Evolutionary conservation across 2,329 filamentous ascomycete species (phyloP).

Genomic region (Polychaeton citri): DNA sequence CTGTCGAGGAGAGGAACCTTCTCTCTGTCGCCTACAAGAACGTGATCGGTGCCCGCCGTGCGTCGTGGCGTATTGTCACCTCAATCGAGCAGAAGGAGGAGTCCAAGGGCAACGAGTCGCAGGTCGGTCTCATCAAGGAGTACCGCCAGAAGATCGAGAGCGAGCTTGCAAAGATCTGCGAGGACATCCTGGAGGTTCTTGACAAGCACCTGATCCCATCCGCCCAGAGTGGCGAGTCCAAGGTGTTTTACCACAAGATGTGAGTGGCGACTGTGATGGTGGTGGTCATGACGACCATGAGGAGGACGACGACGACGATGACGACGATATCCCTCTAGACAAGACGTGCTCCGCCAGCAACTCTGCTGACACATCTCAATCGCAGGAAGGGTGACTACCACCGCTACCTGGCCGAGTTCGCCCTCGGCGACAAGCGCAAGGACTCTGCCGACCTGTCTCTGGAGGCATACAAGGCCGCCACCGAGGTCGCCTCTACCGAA

Average conservation of each 20-base stretch:
- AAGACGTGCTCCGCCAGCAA: too few species aligned
- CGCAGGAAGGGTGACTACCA: slow-evolving; percentile 97
- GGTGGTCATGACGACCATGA: neutral
- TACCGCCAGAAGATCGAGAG: slow-evolving; percentile 98
- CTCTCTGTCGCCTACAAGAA: slow-evolving; percentile 98
- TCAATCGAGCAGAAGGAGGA: slow-evolving; percentile 99
- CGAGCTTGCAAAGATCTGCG: slow-evolving; percentile 94
- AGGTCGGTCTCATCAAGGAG: slow-evolving; percentile 87
- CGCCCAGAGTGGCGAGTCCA: slow-evolving; percentile 90
- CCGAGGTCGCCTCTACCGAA: slow-evolving; percentile 79
- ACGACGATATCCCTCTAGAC: too few species aligned
- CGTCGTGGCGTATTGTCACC: slow-evolving; percentile 95
- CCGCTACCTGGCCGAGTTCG: slow-evolving; percentile 96
- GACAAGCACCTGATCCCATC: slow-evolving; percentile 90
- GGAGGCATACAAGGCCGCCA: slow-evolving; percentile 92
- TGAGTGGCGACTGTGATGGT: slow-evolving; percentile 29
- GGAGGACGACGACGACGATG: too few species aligned
- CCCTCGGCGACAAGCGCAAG: slow-evolving; percentile 88
- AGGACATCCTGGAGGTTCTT: slow-evolving; percentile 90
- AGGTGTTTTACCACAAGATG: slow-evolving; percentile 99
- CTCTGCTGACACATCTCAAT: too few species aligned
- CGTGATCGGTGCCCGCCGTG: slow-evolving; percentile 91
- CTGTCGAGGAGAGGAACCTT: slow-evolving; percentile 92
- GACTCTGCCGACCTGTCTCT: slow-evolving; percentile 84
- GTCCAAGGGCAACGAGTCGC: slow-evolving; percentile 89